A percentile compares a stretch with the other conserved stretches of the same genome.
Conservation (phyloP, 805 yeast genomes). For the Saccharomycopsis javanensis region DNA sequence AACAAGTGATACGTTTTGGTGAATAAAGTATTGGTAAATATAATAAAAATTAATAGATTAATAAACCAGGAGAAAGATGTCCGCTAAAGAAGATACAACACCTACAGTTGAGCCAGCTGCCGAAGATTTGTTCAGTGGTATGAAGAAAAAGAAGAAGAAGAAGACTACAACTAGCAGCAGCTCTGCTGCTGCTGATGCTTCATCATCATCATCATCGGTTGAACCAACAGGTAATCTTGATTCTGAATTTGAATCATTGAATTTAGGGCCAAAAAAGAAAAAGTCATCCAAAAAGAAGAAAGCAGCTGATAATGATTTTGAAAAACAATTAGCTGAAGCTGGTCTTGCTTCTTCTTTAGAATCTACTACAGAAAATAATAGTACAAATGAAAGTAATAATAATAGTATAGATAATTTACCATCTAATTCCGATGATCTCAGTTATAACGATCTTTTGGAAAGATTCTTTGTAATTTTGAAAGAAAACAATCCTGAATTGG, state of each 20-base stretch:
- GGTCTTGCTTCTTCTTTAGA: conserved; percentile 55
- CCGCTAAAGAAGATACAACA: conserved; percentile 8
- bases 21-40: not conserved
- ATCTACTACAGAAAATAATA: conserved; percentile 40
- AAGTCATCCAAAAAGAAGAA: conserved; percentile 67
- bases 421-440: conserved; percentile 30
- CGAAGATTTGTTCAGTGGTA: conserved; percentile 67
- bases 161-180: conserved; percentile 24
- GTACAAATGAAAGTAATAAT: conserved; percentile 28
- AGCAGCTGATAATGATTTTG: conserved; percentile 63
- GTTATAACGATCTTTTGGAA: conserved; percentile 67
- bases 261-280: conserved; percentile 28
- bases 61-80: not conserved
- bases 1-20: not conserved
- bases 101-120: conserved; percentile 27
- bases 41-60: not conserved
- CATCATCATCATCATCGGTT: not conserved
- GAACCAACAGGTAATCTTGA: conserved; percentile 28
- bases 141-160: conserved; percentile 82
- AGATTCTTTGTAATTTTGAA: conserved; percentile 82
- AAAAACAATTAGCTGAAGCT: conserved; percentile 80
- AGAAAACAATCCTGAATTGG: conserved; percentile 94
- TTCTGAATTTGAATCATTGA: conserved; percentile 21
- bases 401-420: not conserved
- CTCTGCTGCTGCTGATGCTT: conserved; percentile 21